Conservation (phyloP, 495 filamentous ascomycete species). For the Xylaria venustula region DNA sequence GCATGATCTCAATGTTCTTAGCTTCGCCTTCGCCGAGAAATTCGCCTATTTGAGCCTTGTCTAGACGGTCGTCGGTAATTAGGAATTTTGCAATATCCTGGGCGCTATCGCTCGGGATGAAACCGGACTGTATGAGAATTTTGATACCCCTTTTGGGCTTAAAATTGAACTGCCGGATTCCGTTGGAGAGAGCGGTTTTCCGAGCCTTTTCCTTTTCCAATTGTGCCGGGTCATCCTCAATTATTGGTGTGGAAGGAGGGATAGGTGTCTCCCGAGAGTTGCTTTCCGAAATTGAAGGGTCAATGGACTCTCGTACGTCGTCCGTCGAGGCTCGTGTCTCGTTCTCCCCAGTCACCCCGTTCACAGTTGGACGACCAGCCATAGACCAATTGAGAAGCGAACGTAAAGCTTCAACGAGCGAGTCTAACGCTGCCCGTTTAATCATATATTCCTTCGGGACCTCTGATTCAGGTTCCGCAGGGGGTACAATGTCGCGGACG, state of each 20-base stretch:
- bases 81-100: slow-evolving; percentile 86
- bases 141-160: slow-evolving; percentile 96
- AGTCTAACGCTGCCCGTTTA: slow-evolving; percentile 84
- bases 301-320: slow-evolving; percentile 77
- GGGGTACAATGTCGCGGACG: slow-evolving; percentile 64
- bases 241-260: slow-evolving; percentile 67
- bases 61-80: slow-evolving; percentile 67
- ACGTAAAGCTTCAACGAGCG: slow-evolving; percentile 80
- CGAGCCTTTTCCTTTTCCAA: slow-evolving; percentile 89
- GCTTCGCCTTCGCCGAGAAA: slow-evolving; percentile 91
- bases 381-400: slow-evolving; percentile 89
- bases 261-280: slow-evolving; percentile 60
- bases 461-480: slow-evolving; percentile 59
- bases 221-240: slow-evolving; percentile 87
- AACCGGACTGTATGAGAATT: slow-evolving; percentile 73
- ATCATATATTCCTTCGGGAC: slow-evolving; percentile 83
- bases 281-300: slow-evolving; percentile 56
- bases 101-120: slow-evolving; percentile 73
- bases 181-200: slow-evolving; percentile 88
- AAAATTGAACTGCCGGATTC: slow-evolving; percentile 92
- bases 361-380: slow-evolving; percentile 58
- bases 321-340: slow-evolving; percentile 68
- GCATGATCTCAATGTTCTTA: slow-evolving; percentile 95
- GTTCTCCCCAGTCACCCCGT: slow-evolving; percentile 44
- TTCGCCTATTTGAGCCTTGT: slow-evolving; percentile 91